Percentiles rank a stretch among this genome's conserved stretches.
phyloP scores from a whole-genome alignment of 805 yeast species.

The Lipomyces sp. region DNA sequence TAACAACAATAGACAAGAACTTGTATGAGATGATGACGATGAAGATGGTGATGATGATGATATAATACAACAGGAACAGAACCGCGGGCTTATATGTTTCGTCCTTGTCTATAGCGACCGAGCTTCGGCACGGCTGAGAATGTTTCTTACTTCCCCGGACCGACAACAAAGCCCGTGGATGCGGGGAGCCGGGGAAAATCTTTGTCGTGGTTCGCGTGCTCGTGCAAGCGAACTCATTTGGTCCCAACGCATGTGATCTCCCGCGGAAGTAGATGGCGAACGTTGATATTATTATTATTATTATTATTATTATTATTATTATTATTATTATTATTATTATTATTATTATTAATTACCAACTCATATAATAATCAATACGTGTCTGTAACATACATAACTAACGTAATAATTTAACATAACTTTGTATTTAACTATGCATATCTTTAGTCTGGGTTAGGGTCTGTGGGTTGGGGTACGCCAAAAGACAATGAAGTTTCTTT shows the following conservation, averaged over 20 bases:
- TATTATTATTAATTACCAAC: too few species aligned
- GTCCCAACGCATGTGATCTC: slow-evolving; percentile 1
- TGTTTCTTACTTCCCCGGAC: background rate
- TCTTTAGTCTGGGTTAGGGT: too few species aligned
- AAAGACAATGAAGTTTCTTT: background rate
- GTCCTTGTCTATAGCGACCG: background rate
- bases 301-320: too few species aligned
- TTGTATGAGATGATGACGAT: too few species aligned
- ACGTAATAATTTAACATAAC: background rate
- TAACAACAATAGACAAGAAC: background rate
- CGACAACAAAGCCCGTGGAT: background rate
- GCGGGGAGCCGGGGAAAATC: background rate
- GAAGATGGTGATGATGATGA: too few species aligned
- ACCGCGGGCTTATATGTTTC: background rate
- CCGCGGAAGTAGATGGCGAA: background rate
- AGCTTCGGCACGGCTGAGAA: background rate
- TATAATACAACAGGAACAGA: background rate
- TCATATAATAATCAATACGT: too few species aligned
- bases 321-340: too few species aligned
- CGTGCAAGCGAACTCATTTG: background rate
- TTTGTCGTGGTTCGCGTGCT: background rate
- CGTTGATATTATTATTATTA: background rate
- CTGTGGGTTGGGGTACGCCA: too few species aligned
- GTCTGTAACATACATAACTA: background rate
- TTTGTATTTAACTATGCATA: background rate